These are phyloP conservation scores for Monosporozyma aerobia DNA, from an alignment of 805 yeast genomes.

Conservation along the genomic window DNA sequence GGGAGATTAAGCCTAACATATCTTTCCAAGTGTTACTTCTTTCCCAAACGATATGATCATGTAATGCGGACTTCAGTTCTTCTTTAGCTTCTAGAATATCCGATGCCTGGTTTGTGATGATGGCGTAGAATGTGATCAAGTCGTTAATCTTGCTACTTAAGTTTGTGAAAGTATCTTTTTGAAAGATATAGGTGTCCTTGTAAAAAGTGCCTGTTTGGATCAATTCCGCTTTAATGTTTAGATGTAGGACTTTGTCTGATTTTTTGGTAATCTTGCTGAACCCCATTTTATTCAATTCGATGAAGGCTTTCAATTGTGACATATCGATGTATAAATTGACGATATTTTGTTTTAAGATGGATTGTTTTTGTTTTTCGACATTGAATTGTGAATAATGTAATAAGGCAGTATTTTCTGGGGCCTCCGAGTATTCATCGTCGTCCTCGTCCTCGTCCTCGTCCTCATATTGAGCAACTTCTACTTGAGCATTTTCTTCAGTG, in stretches of 20 bases:
- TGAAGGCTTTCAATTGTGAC: slow-evolving; percentile 74
- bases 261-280: slow-evolving; percentile 82
- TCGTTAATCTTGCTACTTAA: slow-evolving; percentile 48
- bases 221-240: slow-evolving; percentile 42
- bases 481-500: slow-evolving; percentile 1
- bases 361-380: slow-evolving; percentile 41
- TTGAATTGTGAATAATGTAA: slow-evolving; percentile 43
- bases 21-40: slow-evolving; percentile 95
- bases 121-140: slow-evolving; percentile 48
- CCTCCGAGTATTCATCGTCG: slow-evolving; percentile 32
- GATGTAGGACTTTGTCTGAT: slow-evolving; percentile 70
- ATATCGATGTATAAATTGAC: slow-evolving; percentile 59
- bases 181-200: slow-evolving; percentile 46
- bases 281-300: slow-evolving; percentile 79
- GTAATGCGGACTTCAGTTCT: slow-evolving; percentile 52
- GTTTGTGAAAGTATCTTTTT: slow-evolving; percentile 34
- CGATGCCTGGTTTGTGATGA: slow-evolving; percentile 31
- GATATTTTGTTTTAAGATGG: slow-evolving; percentile 59
- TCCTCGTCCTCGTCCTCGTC: slow-evolving; percentile 31
- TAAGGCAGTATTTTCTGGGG: slow-evolving; percentile 39
- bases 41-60: slow-evolving; percentile 96
- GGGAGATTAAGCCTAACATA: slow-evolving; percentile 72
- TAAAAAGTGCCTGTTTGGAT: slow-evolving; percentile 39
- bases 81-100: slow-evolving; percentile 38
- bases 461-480: too few species aligned